Conservation (phyloP, 768 basidiomycete species). For the Suillus bovinus region DNA sequence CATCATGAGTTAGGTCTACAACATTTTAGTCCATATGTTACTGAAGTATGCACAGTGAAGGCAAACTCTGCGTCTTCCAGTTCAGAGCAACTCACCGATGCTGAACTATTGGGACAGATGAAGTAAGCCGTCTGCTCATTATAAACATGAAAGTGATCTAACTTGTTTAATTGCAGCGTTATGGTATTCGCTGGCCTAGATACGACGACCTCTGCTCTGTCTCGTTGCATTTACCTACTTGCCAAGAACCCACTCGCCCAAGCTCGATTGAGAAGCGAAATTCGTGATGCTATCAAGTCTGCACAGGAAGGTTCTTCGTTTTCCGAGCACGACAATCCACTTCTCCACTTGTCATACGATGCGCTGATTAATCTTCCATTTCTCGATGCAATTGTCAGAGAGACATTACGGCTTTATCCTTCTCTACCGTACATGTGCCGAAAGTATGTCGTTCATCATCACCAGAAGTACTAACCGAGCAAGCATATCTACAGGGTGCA, state of each 20-base stretch:
- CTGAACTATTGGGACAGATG: constrained; percentile 30
- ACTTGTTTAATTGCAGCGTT: constrained; percentile 14
- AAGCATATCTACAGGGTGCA: background rate
- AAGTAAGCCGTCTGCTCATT: constrained; percentile 14
- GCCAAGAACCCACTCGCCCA: constrained; percentile 14
- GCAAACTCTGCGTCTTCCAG: constrained; percentile 22
- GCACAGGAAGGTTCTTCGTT: background rate
- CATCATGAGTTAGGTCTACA: constrained; percentile 25
- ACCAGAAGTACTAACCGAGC: background rate
- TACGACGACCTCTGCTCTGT: constrained; percentile 21
- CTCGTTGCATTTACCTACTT: constrained; percentile 16
- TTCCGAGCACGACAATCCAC: constrained; percentile 24
- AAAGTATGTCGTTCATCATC: constrained; percentile 14
- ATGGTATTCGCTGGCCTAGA: constrained; percentile 23
- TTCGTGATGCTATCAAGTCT: constrained; percentile 14
- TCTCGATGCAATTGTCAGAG: constrained; percentile 40
- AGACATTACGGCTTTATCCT: constrained; percentile 35
- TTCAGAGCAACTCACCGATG: constrained; percentile 22
- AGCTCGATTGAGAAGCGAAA: constrained; percentile 7
- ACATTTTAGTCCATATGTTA: background rate
- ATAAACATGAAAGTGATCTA: background rate
- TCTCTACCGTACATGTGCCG: constrained; percentile 18
- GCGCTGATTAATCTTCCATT: constrained; percentile 37
- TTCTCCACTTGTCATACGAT: constrained; percentile 27
- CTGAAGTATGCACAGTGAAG: constrained; percentile 17